Evolutionary conservation across 1,284 basidiomycete species (phyloP).

Genomic region (Pseudozyma hubeiensis): DNA sequence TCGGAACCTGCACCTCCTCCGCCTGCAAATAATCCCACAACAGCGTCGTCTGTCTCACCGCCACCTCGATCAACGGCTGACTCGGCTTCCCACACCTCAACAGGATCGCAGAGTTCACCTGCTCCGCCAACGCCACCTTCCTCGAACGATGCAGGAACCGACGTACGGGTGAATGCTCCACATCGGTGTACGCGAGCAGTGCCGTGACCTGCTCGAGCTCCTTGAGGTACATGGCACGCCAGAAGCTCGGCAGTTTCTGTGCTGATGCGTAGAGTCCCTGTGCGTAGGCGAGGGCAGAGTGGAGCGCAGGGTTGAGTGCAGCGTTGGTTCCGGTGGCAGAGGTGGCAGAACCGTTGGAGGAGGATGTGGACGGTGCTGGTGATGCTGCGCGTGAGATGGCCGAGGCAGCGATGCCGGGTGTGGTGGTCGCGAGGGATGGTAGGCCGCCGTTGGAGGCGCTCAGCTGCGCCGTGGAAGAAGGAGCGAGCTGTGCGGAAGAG

Average conservation of each 20-base stretch:
- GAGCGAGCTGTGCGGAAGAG: conserved; percentile 32
- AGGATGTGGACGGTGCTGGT: conserved; percentile 52
- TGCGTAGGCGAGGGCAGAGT: conserved; percentile 54
- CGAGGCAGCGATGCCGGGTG: conserved; percentile 43
- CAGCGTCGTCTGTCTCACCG: conserved; percentile 60
- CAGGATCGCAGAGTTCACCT: conserved; percentile 85
- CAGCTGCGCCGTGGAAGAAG: conserved; percentile 7
- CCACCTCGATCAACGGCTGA: conserved; percentile 62
- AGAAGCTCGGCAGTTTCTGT: conserved; percentile 52
- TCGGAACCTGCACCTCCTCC: conserved; percentile 43
- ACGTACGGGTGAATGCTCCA: conserved; percentile 77
- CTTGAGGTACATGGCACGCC: conserved; percentile 73
- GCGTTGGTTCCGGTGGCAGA: conserved; percentile 33
- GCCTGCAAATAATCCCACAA: conserved; percentile 44
- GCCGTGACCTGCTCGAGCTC: conserved; percentile 80
- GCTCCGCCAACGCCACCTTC: conserved; percentile 82
- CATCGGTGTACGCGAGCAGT: conserved; percentile 79
- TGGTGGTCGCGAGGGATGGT: conserved; percentile 36
- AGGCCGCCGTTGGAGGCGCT: conserved; percentile 21
- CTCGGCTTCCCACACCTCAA: conserved; percentile 53
- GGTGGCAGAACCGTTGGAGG: conserved; percentile 50
- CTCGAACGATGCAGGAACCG: conserved; percentile 79
- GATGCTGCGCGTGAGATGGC: conserved; percentile 55
- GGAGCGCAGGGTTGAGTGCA: conserved; percentile 41
- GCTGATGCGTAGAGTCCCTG: conserved; percentile 56